Evolutionary conservation across 2,329 filamentous ascomycete species (phyloP).

Genomic region (Fusarium pilosicola): DNA sequence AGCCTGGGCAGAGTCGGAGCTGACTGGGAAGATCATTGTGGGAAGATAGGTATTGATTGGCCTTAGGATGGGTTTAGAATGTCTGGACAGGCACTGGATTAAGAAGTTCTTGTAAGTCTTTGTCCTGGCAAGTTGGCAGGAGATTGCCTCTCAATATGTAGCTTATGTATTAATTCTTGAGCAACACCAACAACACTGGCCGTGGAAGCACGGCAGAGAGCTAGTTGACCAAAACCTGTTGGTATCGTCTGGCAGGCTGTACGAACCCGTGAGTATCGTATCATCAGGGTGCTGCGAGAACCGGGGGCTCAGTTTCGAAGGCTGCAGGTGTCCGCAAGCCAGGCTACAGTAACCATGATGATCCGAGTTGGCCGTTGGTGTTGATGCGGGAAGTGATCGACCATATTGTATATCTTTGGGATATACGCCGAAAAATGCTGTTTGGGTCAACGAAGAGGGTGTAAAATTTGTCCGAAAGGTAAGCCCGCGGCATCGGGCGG

Average conservation of each 20-base stretch:
- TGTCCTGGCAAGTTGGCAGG: neutral
- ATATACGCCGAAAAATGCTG: neutral
- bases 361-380: conserved; percentile 5
- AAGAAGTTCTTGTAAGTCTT: neutral
- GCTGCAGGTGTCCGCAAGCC: conserved; percentile 27
- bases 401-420: neutral
- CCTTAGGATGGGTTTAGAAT: neutral
- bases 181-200: neutral
- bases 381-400: neutral
- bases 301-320: conserved; percentile 7
- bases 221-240: neutral
- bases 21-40: conserved; percentile 4
- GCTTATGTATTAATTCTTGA: neutral
- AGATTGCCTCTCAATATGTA: conserved; percentile 3
- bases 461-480: neutral
- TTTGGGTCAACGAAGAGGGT: neutral
- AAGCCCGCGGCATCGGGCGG: neutral
- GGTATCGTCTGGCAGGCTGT: neutral
- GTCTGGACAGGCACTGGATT: neutral
- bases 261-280: conserved; percentile 7
- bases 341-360: neutral
- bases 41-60: neutral
- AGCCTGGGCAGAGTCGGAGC: neutral
- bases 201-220: neutral
- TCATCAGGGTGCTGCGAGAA: conserved; percentile 7